Evolutionary conservation across 306 rosid species (phyloP).

Genomic region (Dryas drummondii): DNA sequence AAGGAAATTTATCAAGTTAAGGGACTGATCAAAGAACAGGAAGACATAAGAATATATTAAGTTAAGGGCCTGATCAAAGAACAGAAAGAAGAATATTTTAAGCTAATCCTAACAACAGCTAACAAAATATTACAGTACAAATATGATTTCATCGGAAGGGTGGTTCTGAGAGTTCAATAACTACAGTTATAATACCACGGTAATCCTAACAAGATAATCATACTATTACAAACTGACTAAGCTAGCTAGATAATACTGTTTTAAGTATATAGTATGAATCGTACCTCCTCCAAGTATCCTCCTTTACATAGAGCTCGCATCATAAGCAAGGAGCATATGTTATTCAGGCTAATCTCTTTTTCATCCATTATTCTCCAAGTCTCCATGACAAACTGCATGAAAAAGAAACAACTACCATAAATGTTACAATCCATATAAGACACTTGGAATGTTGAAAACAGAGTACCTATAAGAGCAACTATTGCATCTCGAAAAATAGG

Average conservation of each 20-base stretch:
- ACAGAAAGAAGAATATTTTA: no score
- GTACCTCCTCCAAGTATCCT: conserved; percentile 74
- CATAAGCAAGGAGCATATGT: conserved; percentile 52
- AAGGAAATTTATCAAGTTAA: no score
- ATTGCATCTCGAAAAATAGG: not conserved
- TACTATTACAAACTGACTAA: not conserved
- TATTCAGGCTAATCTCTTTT: conserved; percentile 47
- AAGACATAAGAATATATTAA: no score
- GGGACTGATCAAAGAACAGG: no score
- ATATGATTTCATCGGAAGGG: not conserved
- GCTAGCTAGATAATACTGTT: not conserved
- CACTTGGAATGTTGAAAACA: conserved; percentile 6
- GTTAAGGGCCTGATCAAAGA: no score
- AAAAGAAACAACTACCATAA: conserved; percentile 18
- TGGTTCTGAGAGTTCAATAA: not conserved
- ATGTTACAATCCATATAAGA: conserved; percentile 4
- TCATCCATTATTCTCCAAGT: conserved; percentile 72
- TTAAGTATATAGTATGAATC: not conserved
- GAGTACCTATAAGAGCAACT: conserved; percentile 6
- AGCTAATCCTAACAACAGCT: conserved; percentile 1
- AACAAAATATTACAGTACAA: not conserved
- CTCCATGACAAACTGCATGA: conserved; percentile 79
- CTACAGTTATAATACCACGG: not conserved
- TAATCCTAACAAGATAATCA: not conserved
- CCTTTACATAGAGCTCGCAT: conserved; percentile 64